Conservation (phyloP, 2,329 filamentous ascomycete genomes). For the Tothia fuscella region DNA sequence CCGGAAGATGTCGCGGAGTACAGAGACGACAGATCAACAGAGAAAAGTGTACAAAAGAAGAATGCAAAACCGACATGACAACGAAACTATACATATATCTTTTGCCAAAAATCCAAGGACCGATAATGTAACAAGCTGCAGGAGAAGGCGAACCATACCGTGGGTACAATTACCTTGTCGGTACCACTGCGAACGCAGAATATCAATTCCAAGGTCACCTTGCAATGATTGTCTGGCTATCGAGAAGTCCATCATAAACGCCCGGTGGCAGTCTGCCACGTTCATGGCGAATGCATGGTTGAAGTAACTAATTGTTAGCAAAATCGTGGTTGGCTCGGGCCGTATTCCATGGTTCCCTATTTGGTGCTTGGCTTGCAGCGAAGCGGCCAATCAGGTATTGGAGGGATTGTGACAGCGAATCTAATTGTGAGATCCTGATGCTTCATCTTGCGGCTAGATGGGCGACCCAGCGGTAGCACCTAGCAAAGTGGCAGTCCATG, state of each 20-base stretch:
- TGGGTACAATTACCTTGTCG: neutral
- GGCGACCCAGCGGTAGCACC: too few species aligned
- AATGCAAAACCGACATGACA: neutral
- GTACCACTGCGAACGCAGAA: neutral
- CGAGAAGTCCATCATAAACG: neutral
- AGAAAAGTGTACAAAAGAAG: neutral
- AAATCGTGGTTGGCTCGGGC: neutral
- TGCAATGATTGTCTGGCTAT: neutral
- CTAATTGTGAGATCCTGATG: too few species aligned
- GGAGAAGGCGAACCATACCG: neutral
- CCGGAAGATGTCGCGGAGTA: neutral
- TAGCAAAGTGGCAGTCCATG: too few species aligned
- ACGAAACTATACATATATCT: neutral
- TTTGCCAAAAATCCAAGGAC: conserved; percentile 1
- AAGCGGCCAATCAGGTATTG: neutral
- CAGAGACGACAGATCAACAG: too few species aligned
- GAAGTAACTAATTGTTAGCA: neutral
- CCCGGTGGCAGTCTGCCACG: neutral
- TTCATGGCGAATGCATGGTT: neutral
- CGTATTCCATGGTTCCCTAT: neutral
- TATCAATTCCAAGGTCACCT: neutral
- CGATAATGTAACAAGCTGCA: conserved; percentile 2
- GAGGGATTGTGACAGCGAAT: neutral
- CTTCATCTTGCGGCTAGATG: too few species aligned
- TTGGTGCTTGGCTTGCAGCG: conserved; percentile 5